Conservation (phyloP, 352 stramenopile genomes). For the Pythium aquatile region DNA sequence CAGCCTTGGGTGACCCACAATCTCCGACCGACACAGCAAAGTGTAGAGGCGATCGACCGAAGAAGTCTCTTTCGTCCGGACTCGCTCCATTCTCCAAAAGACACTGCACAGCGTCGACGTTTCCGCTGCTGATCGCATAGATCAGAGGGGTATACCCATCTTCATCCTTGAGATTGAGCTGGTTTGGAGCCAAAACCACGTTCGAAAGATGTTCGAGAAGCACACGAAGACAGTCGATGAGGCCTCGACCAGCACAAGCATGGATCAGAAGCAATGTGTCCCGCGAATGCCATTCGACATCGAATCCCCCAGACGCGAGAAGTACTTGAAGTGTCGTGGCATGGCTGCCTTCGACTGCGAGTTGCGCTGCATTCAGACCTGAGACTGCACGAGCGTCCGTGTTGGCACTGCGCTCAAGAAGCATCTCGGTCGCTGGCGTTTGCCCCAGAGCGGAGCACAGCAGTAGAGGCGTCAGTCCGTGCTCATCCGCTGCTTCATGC, state of each 20-base stretch:
- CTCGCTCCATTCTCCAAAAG: constrained; percentile 54
- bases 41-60: constrained; percentile 65
- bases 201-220: constrained; percentile 47
- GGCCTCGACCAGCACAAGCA: constrained; percentile 50
- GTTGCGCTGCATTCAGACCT: constrained; percentile 48
- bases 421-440: constrained; percentile 56
- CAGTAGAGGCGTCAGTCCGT: constrained; percentile 64
- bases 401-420: constrained; percentile 65
- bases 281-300: constrained; percentile 32
- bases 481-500: constrained; percentile 67
- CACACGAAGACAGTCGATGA: constrained; percentile 53
- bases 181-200: constrained; percentile 3
- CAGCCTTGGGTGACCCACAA: constrained; percentile 30
- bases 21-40: constrained; percentile 46
- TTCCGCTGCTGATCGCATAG: constrained; percentile 64
- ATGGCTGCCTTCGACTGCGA: constrained; percentile 68
- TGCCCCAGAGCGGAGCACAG: constrained; percentile 58
- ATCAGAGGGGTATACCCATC: constrained; percentile 83
- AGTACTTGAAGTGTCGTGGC: constrained; percentile 44
- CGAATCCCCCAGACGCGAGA: constrained; percentile 48
- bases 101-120: constrained; percentile 44
- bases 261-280: constrained; percentile 61
- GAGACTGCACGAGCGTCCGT: constrained; percentile 39
- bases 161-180: constrained; percentile 52
- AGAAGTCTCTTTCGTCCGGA: constrained; percentile 64